Percentiles rank a stretch among this genome's conserved stretches.
Evolutionary conservation across 192 early-diverging fungal species (phyloP).

Genomic region (Chytriomyces hyalinus): DNA sequence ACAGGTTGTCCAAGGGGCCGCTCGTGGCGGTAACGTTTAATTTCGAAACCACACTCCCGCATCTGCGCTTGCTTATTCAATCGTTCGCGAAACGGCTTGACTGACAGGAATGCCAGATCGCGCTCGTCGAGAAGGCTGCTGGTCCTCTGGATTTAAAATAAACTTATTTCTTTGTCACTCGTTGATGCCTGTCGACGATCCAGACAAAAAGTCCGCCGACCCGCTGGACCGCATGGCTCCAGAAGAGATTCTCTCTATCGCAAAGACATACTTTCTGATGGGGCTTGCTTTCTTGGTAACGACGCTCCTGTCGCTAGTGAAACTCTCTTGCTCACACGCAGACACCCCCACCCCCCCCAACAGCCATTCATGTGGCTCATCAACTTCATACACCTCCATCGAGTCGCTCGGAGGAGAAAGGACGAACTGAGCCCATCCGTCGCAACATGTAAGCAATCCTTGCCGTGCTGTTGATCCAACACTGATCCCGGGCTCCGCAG

Average conservation of each 20-base stretch:
- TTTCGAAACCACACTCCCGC: no score
- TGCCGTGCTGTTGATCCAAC: neutral
- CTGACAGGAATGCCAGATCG: no score
- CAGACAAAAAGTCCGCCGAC: neutral
- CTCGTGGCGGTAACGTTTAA: no score
- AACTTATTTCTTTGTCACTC: no score
- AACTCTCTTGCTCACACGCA: no score
- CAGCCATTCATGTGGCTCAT: slow-evolving; percentile 75
- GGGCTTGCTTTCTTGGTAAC: slow-evolving; percentile 35
- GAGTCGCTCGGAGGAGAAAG: slow-evolving; percentile 49
- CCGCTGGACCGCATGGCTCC: slow-evolving; percentile 53
- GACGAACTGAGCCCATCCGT: slow-evolving; percentile 55
- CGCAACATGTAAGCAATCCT: slow-evolving; percentile 56
- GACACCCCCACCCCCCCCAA: slow-evolving; percentile 12
- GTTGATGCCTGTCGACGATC: no score
- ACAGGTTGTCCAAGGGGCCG: no score
- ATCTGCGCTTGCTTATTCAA: no score
- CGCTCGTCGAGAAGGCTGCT: no score
- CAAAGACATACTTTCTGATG: slow-evolving; percentile 63
- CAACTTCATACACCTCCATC: slow-evolving; percentile 72
- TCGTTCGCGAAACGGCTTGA: no score
- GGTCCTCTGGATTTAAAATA: no score
- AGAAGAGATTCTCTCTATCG: slow-evolving; percentile 62
- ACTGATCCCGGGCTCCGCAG: slow-evolving; percentile 36
- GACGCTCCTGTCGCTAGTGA: neutral